Conservation (phyloP, 495 filamentous ascomycete genomes). For the Pseudevernia furfuracea region DNA sequence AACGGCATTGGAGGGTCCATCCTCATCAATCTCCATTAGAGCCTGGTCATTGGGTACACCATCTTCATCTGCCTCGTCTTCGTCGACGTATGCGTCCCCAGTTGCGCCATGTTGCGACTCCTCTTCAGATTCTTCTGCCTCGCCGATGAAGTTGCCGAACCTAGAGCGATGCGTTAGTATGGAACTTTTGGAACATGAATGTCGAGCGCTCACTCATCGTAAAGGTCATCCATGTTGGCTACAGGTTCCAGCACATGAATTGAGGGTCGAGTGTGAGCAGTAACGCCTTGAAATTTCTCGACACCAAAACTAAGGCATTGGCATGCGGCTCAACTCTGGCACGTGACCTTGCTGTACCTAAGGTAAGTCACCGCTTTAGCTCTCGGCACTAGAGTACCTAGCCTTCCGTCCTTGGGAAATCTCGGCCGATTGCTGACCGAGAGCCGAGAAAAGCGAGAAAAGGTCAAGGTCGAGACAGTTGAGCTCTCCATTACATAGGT, state of each 20-base stretch:
- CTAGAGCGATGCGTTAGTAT: slow-evolving; percentile 37
- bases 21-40: slow-evolving; percentile 90
- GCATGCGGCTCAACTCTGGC: slow-evolving; percentile 6
- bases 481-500: too few relatives aligned
- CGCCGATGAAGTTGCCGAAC: slow-evolving; percentile 95
- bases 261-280: background rate
- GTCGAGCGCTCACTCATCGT: slow-evolving; percentile 59
- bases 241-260: background rate
- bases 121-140: slow-evolving; percentile 80
- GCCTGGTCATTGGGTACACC: slow-evolving; percentile 56
- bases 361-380: too few relatives aligned
- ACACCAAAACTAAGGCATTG: background rate
- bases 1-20: slow-evolving; percentile 94
- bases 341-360: background rate
- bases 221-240: slow-evolving; percentile 68
- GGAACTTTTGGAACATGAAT: background rate
- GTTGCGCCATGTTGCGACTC: slow-evolving; percentile 68
- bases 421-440: background rate
- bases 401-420: background rate
- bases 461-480: too few relatives aligned
- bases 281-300: background rate
- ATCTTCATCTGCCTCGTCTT: slow-evolving; percentile 59
- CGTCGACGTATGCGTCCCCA: slow-evolving; percentile 71
- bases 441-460: background rate
- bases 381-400: background rate